These are phyloP conservation scores for Debaryomyces nepalensis DNA, from an alignment of 1,139 yeast genomes.

Conservation along the genomic window DNA sequence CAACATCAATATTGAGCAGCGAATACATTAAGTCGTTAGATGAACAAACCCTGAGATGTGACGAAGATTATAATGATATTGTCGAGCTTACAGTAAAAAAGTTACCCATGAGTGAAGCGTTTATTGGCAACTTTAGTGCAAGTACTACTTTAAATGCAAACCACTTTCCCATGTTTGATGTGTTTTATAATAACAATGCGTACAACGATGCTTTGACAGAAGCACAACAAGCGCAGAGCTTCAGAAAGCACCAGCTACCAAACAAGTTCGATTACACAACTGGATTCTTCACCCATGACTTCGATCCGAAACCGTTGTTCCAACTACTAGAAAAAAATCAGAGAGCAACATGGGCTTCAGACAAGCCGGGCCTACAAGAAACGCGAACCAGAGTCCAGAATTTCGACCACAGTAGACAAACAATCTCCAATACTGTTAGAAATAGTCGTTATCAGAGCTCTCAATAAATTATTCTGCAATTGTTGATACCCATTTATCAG, in stretches of 20 bases:
- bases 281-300: slow-evolving; percentile 34
- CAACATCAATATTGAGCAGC: slow-evolving; percentile 25
- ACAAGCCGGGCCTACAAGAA: slow-evolving; percentile 22
- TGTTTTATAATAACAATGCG: slow-evolving; percentile 21
- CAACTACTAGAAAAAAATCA: slow-evolving; percentile 21
- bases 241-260: slow-evolving; percentile 14
- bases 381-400: slow-evolving; percentile 26
- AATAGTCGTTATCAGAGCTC: neutral
- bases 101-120: slow-evolving; percentile 27
- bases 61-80: slow-evolving; percentile 23
- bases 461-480: neutral
- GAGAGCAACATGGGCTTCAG: slow-evolving; percentile 23
- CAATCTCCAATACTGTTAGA: slow-evolving; percentile 21
- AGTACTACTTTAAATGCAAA: slow-evolving; percentile 23
- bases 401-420: slow-evolving; percentile 30
- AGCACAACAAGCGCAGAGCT: slow-evolving; percentile 19
- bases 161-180: slow-evolving; percentile 32
- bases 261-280: slow-evolving; percentile 26
- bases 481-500: neutral
- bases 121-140: slow-evolving; percentile 25
- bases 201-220: slow-evolving; percentile 15
- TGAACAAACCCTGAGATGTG: neutral
- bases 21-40: slow-evolving; percentile 22
- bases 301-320: slow-evolving; percentile 30
- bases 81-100: slow-evolving; percentile 30